A percentile compares a stretch with the other conserved stretches of the same genome.
Conservation (phyloP, 805 yeast species). For the Tetrapisispora namnaoensis region DNA sequence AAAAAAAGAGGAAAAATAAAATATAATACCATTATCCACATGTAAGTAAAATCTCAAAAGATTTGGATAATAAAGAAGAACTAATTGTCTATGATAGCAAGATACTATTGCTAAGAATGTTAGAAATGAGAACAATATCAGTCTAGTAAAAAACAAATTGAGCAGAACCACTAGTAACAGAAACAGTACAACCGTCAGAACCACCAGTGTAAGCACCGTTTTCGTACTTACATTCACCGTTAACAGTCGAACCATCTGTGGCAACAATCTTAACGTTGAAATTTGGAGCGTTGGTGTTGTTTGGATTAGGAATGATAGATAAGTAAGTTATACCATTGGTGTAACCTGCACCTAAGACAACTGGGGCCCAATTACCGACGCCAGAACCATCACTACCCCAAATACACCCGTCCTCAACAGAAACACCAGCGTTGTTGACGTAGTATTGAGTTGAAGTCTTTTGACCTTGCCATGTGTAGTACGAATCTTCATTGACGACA, state of each 20-base stretch:
- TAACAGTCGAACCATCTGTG: slow-evolving; percentile 50
- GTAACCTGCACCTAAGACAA: slow-evolving; percentile 88
- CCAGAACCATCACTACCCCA: slow-evolving; percentile 81
- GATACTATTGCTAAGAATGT: not conserved
- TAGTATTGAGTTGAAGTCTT: slow-evolving; percentile 92
- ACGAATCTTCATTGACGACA: slow-evolving; percentile 66
- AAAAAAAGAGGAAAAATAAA: not conserved
- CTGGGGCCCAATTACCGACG: slow-evolving; percentile 97
- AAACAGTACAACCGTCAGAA: slow-evolving; percentile 76
- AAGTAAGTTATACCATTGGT: slow-evolving; percentile 64
- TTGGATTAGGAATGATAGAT: slow-evolving; percentile 92
- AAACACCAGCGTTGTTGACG: slow-evolving; percentile 93
- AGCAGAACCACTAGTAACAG: slow-evolving; percentile 50
- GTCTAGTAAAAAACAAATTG: slow-evolving; percentile 46
- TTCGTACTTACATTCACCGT: slow-evolving; percentile 73
- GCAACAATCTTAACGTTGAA: slow-evolving; percentile 74
- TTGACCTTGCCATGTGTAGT: slow-evolving; percentile 75
- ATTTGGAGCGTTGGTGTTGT: slow-evolving; percentile 60
- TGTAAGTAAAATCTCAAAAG: not conserved
- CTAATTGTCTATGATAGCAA: not conserved
- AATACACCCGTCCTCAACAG: slow-evolving; percentile 81
- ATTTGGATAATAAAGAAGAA: not conserved
- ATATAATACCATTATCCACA: not conserved
- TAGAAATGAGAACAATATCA: not conserved
- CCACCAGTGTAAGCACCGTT: slow-evolving; percentile 62